These are phyloP conservation scores for Pseudogymnoascus sp. DNA, from an alignment of 2,329 filamentous ascomycete genomes.

Conservation along the genomic window DNA sequence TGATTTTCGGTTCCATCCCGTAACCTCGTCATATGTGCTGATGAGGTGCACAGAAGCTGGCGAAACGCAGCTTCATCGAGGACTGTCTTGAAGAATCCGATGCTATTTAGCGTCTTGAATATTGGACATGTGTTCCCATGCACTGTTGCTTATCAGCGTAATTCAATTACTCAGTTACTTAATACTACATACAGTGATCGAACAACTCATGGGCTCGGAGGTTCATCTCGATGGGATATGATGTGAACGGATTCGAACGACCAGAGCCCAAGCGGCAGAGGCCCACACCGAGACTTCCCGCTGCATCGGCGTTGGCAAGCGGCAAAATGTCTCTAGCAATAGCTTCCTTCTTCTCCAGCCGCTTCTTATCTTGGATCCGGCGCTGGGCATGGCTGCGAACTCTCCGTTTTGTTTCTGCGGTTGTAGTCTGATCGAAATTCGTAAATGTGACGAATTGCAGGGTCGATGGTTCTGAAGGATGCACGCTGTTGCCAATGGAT, in stretches of 20 bases:
- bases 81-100: slow-evolving; percentile 14
- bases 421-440: slow-evolving; percentile 12
- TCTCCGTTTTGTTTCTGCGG: slow-evolving; percentile 9
- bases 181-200: slow-evolving; percentile 14
- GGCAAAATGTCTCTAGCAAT: slow-evolving; percentile 8
- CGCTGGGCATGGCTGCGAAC: slow-evolving; percentile 15
- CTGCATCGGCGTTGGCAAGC: not conserved
- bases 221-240: slow-evolving; percentile 16
- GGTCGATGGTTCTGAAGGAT: not conserved
- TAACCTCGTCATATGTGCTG: slow-evolving; percentile 12
- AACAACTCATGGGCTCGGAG: slow-evolving; percentile 12
- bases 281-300: not conserved
- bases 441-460: slow-evolving; percentile 15
- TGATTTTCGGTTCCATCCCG: slow-evolving; percentile 7
- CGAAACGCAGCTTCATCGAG: slow-evolving; percentile 13
- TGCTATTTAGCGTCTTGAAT: slow-evolving; percentile 14
- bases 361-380: slow-evolving; percentile 11
- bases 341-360: not conserved
- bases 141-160: not conserved
- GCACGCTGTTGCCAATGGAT: not conserved
- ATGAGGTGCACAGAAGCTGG: slow-evolving; percentile 15
- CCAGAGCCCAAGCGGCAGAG: slow-evolving; percentile 10
- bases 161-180: not conserved
- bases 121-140: slow-evolving; percentile 14
- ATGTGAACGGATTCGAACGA: slow-evolving; percentile 11